Evolutionary conservation across 176 grass and related monocot species (phyloP), one percentile per base, ranked within the genome.

Genomic region (Oryza australiensis): DNA sequence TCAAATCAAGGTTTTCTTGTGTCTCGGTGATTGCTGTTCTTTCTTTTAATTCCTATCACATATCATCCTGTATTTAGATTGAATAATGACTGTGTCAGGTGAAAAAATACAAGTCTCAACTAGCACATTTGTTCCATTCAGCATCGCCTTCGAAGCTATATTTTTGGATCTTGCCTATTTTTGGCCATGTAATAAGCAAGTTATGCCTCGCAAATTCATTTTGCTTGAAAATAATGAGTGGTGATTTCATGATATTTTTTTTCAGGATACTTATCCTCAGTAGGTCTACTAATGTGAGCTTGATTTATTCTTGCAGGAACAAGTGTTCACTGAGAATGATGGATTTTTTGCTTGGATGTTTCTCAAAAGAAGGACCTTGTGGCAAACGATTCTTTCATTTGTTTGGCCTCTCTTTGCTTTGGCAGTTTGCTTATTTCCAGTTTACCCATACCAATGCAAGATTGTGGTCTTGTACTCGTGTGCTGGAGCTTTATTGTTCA

Each of bases 371-470:
- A 74, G 90, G 68, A 93, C 90, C 65, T 84, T 98, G 75, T 98
- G 90, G 96, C 96, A 98, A 70, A 98, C 96, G 59, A 88, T 95
- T 88, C 93, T 98, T 86, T 98, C 96, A 68, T 95, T 98, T 84
- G 80, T 98, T 49, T 98, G 96, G 96, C 96, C 96, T 65, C 72
- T 98, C 38, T 91, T 98, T 82, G 96, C 96, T 35, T 81, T 98
- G 79, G 96, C 96, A 18, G 88, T 98, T 26, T 98, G 96, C 80
- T 84, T 98, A 72, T 98, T 98, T 91, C 96, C 96, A 85, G 91
- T 98, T 78, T 98, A 98, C 51, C 96, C 96, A 75, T 98, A 98
- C 75, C 96, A 95, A 78, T 98, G 96, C 96, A 98, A 98, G 88
- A 98, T 98, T 91, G 96, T 98, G 70, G 96, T 98, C 77, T 86